A percentile compares a stretch with the other conserved stretches of the same genome.
phyloP scores from a whole-genome alignment of 73 alveolate genomes.

The Tetrahymena malaccensis region DNA sequence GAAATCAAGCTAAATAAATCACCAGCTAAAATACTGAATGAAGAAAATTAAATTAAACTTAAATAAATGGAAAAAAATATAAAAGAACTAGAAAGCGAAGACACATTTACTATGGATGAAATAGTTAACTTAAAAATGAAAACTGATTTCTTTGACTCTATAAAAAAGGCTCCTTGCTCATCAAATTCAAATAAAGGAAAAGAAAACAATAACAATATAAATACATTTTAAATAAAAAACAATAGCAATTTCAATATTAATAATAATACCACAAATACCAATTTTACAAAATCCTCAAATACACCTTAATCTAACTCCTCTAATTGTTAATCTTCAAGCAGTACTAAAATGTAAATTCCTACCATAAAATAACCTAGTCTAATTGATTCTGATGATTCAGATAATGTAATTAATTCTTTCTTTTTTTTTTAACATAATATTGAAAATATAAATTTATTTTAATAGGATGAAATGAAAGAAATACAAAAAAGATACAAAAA shows the following conservation, averaged over 20 bases:
- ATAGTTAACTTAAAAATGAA: background rate
- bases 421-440: background rate
- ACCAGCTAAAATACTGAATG: background rate
- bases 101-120: background rate
- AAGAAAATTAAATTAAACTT: background rate
- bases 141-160: background rate
- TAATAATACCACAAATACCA: background rate
- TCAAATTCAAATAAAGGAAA: background rate
- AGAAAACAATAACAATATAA: background rate
- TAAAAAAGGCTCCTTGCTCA: background rate
- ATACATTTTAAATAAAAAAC: background rate
- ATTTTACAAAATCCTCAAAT: background rate
- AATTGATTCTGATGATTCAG: background rate
- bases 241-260: background rate
- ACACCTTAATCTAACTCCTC: background rate
- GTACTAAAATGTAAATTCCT: background rate
- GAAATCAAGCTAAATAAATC: background rate
- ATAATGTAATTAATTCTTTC: background rate
- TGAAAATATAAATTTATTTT: background rate
- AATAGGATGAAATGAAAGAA: background rate
- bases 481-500: background rate
- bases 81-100: background rate
- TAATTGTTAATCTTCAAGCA: background rate
- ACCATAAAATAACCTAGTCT: background rate
- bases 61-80: background rate